These are phyloP conservation scores for Quercus cerris DNA, from an alignment of 306 rosid species.

Conservation along the genomic window DNA sequence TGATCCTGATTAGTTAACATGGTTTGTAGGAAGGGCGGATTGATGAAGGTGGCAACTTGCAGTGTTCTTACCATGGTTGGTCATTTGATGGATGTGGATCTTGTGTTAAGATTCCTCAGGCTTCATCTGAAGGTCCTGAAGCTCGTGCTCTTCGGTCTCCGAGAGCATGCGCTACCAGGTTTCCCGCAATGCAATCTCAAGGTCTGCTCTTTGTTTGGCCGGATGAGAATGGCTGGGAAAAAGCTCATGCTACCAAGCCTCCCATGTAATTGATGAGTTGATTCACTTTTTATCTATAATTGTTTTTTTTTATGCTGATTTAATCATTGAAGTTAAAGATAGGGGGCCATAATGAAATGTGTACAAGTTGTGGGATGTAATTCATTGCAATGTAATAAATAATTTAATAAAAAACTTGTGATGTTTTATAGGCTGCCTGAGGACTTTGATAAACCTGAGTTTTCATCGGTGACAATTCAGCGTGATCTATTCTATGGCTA, in stretches of 20 bases:
- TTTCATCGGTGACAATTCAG: constrained; percentile 90
- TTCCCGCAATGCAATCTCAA: constrained; percentile 86
- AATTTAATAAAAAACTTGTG: constrained; percentile 2
- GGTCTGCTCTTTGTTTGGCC: constrained; percentile 99
- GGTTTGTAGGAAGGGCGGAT: constrained; percentile 84
- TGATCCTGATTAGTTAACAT: constrained; percentile 8
- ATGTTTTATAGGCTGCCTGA: constrained; percentile 76
- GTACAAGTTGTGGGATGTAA: neutral
- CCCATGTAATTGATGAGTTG: constrained; percentile 64
- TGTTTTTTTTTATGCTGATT: neutral
- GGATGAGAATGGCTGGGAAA: constrained; percentile 94
- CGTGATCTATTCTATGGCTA: constrained; percentile 98
- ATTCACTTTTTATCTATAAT: constrained; percentile 4
- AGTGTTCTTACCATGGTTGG: constrained; percentile 99
- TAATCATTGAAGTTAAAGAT: constrained; percentile 13
- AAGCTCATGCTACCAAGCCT: constrained; percentile 74
- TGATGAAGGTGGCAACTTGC: constrained; percentile 89
- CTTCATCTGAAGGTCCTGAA: constrained; percentile 83
- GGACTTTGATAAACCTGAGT: constrained; percentile 77
- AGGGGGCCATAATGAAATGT: constrained; percentile 2
- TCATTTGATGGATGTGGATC: constrained; percentile 88
- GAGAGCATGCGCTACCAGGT: constrained; percentile 77
- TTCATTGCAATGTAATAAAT: neutral
- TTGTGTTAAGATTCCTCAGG: constrained; percentile 84
- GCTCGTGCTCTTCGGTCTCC: constrained; percentile 78